Evolutionary conservation across 306 rosid species (phyloP).

Genomic region (Begonia peltatifolia): DNA sequence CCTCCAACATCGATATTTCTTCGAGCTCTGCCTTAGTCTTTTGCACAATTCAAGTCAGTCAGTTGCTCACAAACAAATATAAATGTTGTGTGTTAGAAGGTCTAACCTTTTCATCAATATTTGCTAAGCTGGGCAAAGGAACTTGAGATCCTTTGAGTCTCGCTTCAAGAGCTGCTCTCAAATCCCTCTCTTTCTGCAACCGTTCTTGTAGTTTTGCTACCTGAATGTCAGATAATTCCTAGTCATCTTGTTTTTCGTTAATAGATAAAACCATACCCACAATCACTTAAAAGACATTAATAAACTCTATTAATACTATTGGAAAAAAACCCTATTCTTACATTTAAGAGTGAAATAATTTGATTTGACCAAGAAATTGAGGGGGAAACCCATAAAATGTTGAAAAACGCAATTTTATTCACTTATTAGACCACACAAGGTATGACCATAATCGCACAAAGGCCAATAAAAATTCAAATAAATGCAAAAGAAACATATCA

Average conservation of each 20-base stretch:
- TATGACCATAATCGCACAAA: background rate
- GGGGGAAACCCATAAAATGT: background rate
- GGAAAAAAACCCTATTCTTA: too few relatives aligned
- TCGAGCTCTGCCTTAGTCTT: conserved; percentile 61
- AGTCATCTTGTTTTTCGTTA: too few relatives aligned
- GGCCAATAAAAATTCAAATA: background rate
- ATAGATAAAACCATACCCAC: background rate
- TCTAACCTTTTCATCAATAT: conserved; percentile 32
- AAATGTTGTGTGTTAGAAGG: conserved; percentile 7
- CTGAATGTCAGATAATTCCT: conserved; percentile 18
- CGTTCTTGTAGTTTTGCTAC: conserved; percentile 59
- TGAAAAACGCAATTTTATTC: background rate
- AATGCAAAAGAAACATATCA: too few relatives aligned
- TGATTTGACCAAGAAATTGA: too few relatives aligned
- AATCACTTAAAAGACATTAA: background rate
- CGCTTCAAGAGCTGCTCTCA: conserved; percentile 45
- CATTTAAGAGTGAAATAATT: background rate
- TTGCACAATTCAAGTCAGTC: conserved; percentile 16
- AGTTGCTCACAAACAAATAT: background rate
- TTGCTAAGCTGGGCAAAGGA: conserved; percentile 21
- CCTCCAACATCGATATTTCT: conserved; percentile 50
- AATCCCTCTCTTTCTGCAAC: conserved; percentile 55
- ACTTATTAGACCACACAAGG: background rate
- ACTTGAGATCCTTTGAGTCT: conserved; percentile 30
- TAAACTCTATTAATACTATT: too few relatives aligned